Evolutionary conservation across 306 rosid species (phyloP).

Genomic region (Lupinus albus): DNA sequence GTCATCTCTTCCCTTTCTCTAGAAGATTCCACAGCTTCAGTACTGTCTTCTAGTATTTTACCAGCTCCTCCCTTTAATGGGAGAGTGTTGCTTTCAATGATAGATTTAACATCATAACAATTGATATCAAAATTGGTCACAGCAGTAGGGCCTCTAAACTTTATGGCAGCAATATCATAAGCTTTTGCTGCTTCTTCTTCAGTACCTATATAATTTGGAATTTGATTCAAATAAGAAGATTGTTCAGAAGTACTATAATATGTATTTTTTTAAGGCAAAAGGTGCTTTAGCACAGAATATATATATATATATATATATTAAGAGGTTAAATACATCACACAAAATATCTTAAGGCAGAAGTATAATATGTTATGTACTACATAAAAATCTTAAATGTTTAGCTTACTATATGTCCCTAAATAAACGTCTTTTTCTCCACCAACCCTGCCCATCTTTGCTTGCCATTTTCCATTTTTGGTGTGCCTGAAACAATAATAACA

Average conservation of each 20-base stretch:
- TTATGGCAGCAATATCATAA: conserved; percentile 74
- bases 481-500: conserved; percentile 41
- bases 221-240: not conserved
- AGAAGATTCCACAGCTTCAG: conserved; percentile 64
- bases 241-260: too few relatives aligned
- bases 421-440: conserved; percentile 83
- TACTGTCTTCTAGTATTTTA: conserved; percentile 62
- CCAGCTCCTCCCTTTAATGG: conserved; percentile 78
- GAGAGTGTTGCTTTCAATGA: conserved; percentile 67
- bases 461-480: conserved; percentile 82
- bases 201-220: conserved; percentile 46
- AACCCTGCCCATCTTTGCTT: conserved; percentile 81
- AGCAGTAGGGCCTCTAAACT: conserved; percentile 68
- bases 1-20: conserved; percentile 67
- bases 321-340: too few relatives aligned
- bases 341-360: too few relatives aligned
- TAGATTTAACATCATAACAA: conserved; percentile 70
- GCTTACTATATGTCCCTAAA: conserved; percentile 75
- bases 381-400: not conserved
- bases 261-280: too few relatives aligned
- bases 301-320: too few relatives aligned
- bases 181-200: conserved; percentile 88
- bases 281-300: too few relatives aligned
- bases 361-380: too few relatives aligned
- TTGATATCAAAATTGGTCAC: conserved; percentile 78